phyloP scores from a whole-genome alignment of 2,329 filamentous ascomycete species.

The Arthrobotrys iridis region DNA sequence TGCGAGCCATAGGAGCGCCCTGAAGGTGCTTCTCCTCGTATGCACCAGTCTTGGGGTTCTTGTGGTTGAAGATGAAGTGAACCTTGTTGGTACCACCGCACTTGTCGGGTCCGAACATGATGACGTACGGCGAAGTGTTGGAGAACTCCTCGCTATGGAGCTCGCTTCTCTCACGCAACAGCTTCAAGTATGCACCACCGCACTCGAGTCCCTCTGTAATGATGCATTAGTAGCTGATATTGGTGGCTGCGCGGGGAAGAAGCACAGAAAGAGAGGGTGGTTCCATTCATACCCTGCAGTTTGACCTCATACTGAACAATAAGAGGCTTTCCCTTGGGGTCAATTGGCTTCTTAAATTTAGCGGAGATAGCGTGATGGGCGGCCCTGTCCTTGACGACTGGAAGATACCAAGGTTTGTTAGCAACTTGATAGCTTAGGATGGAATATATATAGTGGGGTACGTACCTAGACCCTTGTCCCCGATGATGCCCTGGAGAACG shows the following conservation, averaged over 20 bases:
- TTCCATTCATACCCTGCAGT: slow-evolving; percentile 80
- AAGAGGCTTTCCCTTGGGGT: slow-evolving; percentile 96
- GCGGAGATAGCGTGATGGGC: slow-evolving; percentile 99
- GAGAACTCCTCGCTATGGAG: slow-evolving; percentile 98
- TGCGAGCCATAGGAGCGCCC: slow-evolving; percentile 82
- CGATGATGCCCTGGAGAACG: slow-evolving; percentile 89
- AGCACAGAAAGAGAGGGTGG: not conserved
- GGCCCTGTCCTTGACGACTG: slow-evolving; percentile 93
- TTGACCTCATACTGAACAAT: slow-evolving; percentile 99
- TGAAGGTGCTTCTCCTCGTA: slow-evolving; percentile 99
- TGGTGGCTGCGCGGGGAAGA: not conserved
- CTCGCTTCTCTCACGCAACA: slow-evolving; percentile 95
- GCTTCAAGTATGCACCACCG: slow-evolving; percentile 98
- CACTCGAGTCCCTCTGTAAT: slow-evolving; percentile 86
- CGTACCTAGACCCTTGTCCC: slow-evolving; percentile 82
- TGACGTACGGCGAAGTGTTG: slow-evolving; percentile 95
- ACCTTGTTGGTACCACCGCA: slow-evolving; percentile 99
- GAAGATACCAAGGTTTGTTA: slow-evolving; percentile 46
- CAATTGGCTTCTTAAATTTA: slow-evolving; percentile 95
- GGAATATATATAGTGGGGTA: not conserved
- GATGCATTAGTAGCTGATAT: slow-evolving; percentile 56
- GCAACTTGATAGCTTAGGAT: slow-evolving; percentile 15
- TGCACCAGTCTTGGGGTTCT: slow-evolving; percentile 99
- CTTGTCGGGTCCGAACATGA: slow-evolving; percentile 99
- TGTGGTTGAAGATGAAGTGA: slow-evolving; percentile 99